These are phyloP conservation scores for Medicago lupulina DNA, from an alignment of 306 rosid species.

Conservation along the genomic window DNA sequence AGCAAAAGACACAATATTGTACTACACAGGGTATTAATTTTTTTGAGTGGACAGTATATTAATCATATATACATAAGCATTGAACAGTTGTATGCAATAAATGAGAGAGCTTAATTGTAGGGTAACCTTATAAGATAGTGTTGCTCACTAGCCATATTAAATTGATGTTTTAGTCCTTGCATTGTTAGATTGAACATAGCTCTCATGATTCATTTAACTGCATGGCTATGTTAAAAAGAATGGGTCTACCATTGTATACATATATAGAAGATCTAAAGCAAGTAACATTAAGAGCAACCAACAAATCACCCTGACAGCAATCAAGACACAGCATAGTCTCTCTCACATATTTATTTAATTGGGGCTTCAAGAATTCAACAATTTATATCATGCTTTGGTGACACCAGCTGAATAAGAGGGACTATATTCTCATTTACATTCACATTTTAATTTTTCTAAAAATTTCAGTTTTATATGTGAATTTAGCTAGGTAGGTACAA, in stretches of 20 bases:
- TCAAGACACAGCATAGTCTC: background rate
- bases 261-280: background rate
- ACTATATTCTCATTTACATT: background rate
- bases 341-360: background rate
- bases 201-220: background rate
- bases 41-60: background rate
- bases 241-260: background rate
- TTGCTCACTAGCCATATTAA: background rate
- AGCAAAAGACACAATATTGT: background rate
- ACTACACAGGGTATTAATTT: background rate
- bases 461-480: background rate
- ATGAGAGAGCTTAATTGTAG: background rate
- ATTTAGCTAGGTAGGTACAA: background rate
- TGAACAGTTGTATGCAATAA: background rate
- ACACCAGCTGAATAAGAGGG: background rate
- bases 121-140: background rate
- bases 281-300: conserved; percentile 17
- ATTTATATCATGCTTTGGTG: background rate
- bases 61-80: background rate
- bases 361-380: conserved; percentile 1
- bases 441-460: background rate
- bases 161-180: background rate
- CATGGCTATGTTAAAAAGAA: background rate
- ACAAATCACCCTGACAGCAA: conserved; percentile 16
- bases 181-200: background rate